Percentiles rank a stretch among this genome's conserved stretches.
Evolutionary conservation across 192 early-diverging fungal genomes (phyloP).

Genomic region (Powellomyces hirtus): DNA sequence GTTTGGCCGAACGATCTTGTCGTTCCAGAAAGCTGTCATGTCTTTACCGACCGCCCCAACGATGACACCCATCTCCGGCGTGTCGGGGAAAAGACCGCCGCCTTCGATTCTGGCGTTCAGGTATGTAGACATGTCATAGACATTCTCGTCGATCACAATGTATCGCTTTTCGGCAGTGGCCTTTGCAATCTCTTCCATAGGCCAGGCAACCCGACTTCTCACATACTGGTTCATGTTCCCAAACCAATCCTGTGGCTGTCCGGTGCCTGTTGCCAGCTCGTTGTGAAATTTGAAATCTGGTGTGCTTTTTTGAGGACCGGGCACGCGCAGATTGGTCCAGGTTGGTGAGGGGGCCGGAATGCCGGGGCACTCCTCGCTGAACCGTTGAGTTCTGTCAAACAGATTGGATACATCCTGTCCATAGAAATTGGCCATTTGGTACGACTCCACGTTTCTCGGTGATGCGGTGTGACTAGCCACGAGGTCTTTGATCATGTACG

Average conservation of each 20-base stretch:
- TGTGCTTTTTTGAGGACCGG: not conserved
- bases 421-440: slow-evolving; percentile 27
- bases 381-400: slow-evolving; percentile 41
- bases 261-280: slow-evolving; percentile 23
- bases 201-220: slow-evolving; percentile 41
- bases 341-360: slow-evolving; percentile 22
- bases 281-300: not conserved
- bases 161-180: slow-evolving; percentile 18
- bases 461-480: slow-evolving; percentile 30
- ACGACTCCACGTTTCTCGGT: slow-evolving; percentile 31
- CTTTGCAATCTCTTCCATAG: slow-evolving; percentile 31
- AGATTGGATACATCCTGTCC: slow-evolving; percentile 47
- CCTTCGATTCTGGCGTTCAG: not conserved
- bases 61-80: slow-evolving; percentile 21
- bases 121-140: slow-evolving; percentile 54
- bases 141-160: slow-evolving; percentile 54
- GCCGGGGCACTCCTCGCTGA: slow-evolving; percentile 42
- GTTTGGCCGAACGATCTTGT: slow-evolving; percentile 6
- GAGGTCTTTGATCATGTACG: slow-evolving; percentile 39
- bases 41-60: slow-evolving; percentile 37
- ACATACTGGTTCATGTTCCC: slow-evolving; percentile 56
- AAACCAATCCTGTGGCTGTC: slow-evolving; percentile 35
- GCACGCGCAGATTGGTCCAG: slow-evolving; percentile 43
- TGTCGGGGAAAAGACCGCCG: slow-evolving; percentile 24
- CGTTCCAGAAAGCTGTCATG: slow-evolving; percentile 33